phyloP scores from a whole-genome alignment of 129 eudicot genomes.

The Flaveria ramosissima region DNA sequence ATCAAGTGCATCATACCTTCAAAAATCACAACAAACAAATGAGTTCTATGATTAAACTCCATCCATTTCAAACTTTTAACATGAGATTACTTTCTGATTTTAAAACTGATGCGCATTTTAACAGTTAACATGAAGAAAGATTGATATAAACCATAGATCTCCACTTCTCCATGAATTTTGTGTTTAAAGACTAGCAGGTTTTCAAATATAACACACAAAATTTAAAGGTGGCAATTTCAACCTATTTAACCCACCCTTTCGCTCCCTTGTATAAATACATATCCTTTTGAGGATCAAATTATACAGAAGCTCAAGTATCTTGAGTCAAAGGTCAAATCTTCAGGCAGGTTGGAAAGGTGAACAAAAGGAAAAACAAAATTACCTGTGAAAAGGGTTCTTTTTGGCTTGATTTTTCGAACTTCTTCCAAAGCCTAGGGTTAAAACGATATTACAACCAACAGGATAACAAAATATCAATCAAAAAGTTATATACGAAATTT shows the following conservation, averaged over 20 bases:
- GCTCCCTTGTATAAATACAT: no score
- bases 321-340: background rate
- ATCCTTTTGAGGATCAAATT: no score
- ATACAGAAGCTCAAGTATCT: background rate
- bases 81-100: background rate
- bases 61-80: background rate
- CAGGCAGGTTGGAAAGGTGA: background rate
- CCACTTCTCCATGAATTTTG: background rate
- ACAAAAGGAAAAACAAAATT: slow-evolving; percentile 1
- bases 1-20: slow-evolving; percentile 97
- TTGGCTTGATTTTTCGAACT: slow-evolving; percentile 89
- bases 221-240: background rate
- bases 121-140: background rate
- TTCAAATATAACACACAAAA: background rate
- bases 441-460: slow-evolving; percentile 20
- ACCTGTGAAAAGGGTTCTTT: slow-evolving; percentile 94
- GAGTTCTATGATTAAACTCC: background rate
- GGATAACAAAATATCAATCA: slow-evolving; percentile 2
- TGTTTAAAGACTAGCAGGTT: background rate
- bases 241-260: background rate
- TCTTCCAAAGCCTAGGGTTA: slow-evolving; percentile 79
- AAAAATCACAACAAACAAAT: slow-evolving; percentile 13
- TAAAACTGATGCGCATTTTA: background rate
- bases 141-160: background rate
- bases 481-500: background rate